phyloP scores from a whole-genome alignment of 2,329 filamentous ascomycete species.

The Fusarium globosum region DNA sequence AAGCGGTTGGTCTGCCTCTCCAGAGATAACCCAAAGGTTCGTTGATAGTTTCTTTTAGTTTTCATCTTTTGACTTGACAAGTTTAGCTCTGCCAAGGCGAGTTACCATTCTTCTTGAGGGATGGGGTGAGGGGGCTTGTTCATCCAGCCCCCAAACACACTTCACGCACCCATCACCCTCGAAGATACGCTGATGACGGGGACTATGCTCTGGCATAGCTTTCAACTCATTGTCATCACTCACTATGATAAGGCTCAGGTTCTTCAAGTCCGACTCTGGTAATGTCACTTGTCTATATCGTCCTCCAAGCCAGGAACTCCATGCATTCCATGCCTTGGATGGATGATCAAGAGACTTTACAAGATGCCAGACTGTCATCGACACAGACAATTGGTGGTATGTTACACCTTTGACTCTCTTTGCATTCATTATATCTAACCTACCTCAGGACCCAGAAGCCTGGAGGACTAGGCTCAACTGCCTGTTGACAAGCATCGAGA shows the following conservation, averaged over 20 bases:
- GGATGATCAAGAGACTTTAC: neutral
- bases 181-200: rapidly evolving
- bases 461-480: neutral
- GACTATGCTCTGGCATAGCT: neutral
- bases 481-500: neutral
- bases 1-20: neutral
- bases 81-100: neutral
- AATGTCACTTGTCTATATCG: neutral
- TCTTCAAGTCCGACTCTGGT: neutral
- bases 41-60: neutral
- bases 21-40: neutral
- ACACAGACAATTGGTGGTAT: neutral
- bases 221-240: neutral
- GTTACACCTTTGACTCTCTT: neutral
- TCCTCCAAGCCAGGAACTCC: neutral
- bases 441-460: neutral
- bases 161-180: neutral
- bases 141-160: neutral
- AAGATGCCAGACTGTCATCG: neutral
- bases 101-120: neutral
- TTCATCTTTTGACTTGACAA: no score
- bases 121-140: neutral
- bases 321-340: neutral
- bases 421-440: neutral
- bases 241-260: neutral